Percentiles rank a stretch among this genome's conserved stretches.
These are phyloP conservation scores for Aspergillus piperis DNA, from an alignment of 2,329 filamentous ascomycete species.

Conservation along the genomic window DNA sequence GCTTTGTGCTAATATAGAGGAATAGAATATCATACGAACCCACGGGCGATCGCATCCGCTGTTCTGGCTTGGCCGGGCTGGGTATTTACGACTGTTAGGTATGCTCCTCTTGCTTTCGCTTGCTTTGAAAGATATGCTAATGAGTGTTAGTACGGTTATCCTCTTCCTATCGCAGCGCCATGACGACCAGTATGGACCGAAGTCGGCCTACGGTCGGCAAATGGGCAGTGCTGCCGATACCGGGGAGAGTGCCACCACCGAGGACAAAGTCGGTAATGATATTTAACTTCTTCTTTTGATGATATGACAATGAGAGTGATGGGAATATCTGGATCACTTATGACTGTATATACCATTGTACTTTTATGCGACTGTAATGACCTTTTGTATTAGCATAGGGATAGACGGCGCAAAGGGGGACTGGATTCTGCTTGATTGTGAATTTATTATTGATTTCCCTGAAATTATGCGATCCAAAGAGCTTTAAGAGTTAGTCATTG, in stretches of 20 bases:
- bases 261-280: neutral
- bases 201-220: slow-evolving; percentile 13
- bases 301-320: no score
- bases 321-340: neutral
- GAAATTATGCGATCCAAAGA: no score
- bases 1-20: neutral
- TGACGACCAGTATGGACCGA: slow-evolving; percentile 28
- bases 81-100: slow-evolving; percentile 48
- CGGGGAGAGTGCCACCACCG: neutral
- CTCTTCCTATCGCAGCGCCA: slow-evolving; percentile 39
- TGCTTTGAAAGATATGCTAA: neutral
- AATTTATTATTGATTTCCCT: no score
- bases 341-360: neutral
- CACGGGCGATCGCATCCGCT: slow-evolving; percentile 52
- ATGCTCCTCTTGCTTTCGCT: slow-evolving; percentile 22
- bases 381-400: no score
- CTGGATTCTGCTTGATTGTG: no score
- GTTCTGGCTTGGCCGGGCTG: slow-evolving; percentile 58
- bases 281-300: neutral
- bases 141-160: slow-evolving; percentile 18
- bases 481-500: no score
- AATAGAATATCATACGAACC: slow-evolving; percentile 51
- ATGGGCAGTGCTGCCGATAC: neutral
- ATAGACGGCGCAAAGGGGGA: no score
- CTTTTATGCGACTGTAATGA: no score